phyloP scores from a whole-genome alignment of 331 rosid species.

The Quercus lobata region DNA sequence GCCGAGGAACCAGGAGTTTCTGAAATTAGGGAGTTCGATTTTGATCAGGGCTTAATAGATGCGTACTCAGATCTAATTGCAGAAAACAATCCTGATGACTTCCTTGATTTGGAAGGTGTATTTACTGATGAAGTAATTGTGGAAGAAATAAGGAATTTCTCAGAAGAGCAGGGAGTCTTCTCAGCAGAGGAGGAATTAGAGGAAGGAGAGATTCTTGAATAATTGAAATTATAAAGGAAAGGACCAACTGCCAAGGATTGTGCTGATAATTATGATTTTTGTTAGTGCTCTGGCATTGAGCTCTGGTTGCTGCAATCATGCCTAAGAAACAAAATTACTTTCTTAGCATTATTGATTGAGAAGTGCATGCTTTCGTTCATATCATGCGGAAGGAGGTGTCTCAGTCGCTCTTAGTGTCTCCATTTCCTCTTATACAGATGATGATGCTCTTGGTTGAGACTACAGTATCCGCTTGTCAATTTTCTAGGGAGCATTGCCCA shows the following conservation, averaged over 20 bases:
- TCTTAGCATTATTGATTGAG: neutral
- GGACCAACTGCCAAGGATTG: neutral
- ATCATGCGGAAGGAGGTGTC: neutral
- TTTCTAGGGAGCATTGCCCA: too few relatives aligned
- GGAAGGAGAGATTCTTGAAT: slow-evolving; percentile 87
- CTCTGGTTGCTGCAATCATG: neutral
- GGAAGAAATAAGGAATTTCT: slow-evolving; percentile 26
- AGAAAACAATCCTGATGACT: slow-evolving; percentile 52
- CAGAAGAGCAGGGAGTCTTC: slow-evolving; percentile 15
- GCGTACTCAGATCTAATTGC: slow-evolving; percentile 50
- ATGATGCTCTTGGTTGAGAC: neutral
- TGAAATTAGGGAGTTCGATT: slow-evolving; percentile 42
- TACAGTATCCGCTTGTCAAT: neutral
- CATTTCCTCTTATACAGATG: neutral
- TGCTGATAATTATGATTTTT: neutral
- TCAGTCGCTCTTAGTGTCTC: neutral
- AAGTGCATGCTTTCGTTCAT: neutral
- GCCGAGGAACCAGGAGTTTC: slow-evolving; percentile 22
- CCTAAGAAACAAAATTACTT: neutral
- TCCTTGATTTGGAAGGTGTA: slow-evolving; percentile 45
- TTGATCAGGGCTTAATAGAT: slow-evolving; percentile 61
- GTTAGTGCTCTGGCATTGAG: neutral
- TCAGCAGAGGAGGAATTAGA: slow-evolving; percentile 47
- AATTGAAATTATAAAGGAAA: neutral
- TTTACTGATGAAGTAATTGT: slow-evolving; percentile 25